A percentile compares a stretch with the other conserved stretches of the same genome.
Conservation (phyloP, 176 grass and related monocot genomes). For the Saccharum spontaneum region DNA sequence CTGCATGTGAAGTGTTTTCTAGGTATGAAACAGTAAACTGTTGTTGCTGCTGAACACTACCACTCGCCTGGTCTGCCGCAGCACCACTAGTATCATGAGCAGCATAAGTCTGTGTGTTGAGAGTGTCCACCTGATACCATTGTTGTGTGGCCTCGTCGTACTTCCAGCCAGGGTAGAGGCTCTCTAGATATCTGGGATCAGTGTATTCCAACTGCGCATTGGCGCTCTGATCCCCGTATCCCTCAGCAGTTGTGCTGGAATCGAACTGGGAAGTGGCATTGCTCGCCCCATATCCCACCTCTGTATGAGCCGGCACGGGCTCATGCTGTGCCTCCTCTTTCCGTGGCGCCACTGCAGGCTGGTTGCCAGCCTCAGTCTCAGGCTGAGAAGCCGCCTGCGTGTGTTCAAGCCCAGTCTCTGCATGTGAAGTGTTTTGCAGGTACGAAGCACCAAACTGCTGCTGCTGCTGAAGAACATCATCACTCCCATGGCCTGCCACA, state of each 20-base stretch:
- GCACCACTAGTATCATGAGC: conserved; percentile 5
- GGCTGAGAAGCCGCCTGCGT: no score
- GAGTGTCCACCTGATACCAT: conserved; percentile 75
- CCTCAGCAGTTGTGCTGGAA: no score
- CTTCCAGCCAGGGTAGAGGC: conserved; percentile 76
- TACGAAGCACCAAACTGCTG: conserved; percentile 37
- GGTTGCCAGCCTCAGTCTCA: no score
- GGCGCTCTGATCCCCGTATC: no score
- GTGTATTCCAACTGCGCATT: background rate
- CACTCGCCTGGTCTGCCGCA: background rate
- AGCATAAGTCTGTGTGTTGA: conserved; percentile 12
- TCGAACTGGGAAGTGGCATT: no score
- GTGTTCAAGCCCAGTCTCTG: background rate
- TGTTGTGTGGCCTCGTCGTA: conserved; percentile 55
- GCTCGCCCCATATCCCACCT: no score
- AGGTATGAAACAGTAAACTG: conserved; percentile 32
- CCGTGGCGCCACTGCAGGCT: no score
- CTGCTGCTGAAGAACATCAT: conserved; percentile 33
- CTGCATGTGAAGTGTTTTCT: conserved; percentile 50
- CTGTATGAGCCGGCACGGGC: no score
- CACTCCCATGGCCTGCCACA: background rate
- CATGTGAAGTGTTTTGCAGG: conserved; percentile 48
- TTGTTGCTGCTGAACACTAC: conserved; percentile 35
- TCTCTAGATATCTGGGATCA: background rate
- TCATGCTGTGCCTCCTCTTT: no score